These are phyloP conservation scores for Furcasterigmium furcatum DNA, from an alignment of 2,329 filamentous ascomycete species.

Conservation along the genomic window DNA sequence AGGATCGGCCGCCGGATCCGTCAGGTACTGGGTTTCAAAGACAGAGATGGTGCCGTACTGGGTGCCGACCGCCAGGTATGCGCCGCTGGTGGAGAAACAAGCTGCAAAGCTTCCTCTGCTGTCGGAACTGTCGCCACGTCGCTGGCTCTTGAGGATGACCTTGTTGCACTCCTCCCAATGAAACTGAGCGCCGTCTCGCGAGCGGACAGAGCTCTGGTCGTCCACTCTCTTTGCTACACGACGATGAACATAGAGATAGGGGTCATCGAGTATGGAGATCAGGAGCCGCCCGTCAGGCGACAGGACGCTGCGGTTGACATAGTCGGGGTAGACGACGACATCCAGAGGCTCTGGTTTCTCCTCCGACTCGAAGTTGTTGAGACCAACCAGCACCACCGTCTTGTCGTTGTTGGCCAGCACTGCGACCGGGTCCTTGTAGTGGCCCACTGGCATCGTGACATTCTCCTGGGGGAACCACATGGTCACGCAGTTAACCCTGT, in stretches of 20 bases:
- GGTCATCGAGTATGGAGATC: conserved; percentile 83
- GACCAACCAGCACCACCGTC: conserved; percentile 78
- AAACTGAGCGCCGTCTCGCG: conserved; percentile 25
- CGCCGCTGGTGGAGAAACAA: conserved; percentile 70
- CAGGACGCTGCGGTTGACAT: conserved; percentile 91
- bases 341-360: conserved; percentile 57
- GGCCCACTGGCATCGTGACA: conserved; percentile 21
- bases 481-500: conserved; percentile 65
- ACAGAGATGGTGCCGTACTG: conserved; percentile 79
- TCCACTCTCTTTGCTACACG: conserved; percentile 37
- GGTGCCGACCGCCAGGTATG: conserved; percentile 71
- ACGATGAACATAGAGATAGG: conserved; percentile 79
- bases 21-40: conserved; percentile 56
- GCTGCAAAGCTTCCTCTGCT: conserved; percentile 72
- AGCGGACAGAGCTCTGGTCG: conserved; percentile 13
- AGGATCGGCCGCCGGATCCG: conserved; percentile 45
- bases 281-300: conserved; percentile 83
- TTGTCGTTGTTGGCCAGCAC: conserved; percentile 88
- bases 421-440: conserved; percentile 56
- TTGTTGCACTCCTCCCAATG: conserved; percentile 49
- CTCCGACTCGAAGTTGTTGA: conserved; percentile 54
- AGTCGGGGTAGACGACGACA: conserved; percentile 72
- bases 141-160: conserved; percentile 57
- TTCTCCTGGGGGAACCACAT: conserved; percentile 54
- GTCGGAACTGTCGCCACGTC: conserved; percentile 48